These are phyloP conservation scores for Boletellus ananiceps DNA, from an alignment of 768 basidiomycete species.

Conservation along the genomic window DNA sequence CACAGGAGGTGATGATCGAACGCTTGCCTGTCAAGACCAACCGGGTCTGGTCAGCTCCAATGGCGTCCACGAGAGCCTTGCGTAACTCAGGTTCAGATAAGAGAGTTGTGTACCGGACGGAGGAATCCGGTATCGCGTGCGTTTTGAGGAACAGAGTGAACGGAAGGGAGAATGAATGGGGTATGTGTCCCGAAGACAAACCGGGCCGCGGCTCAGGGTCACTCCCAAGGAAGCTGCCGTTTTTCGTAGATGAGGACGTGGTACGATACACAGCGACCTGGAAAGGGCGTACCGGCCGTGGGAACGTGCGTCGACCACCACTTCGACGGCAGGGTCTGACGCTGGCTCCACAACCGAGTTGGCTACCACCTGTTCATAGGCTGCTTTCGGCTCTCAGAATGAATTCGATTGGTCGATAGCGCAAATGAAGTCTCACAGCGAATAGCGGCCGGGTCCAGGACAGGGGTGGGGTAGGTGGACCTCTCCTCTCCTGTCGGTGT, in stretches of 20 bases:
- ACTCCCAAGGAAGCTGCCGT: conserved; percentile 65
- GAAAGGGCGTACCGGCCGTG: conserved; percentile 57
- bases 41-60: conserved; percentile 56
- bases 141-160: conserved; percentile 68
- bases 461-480: conserved; percentile 49
- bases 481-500: conserved; percentile 22
- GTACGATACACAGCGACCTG: not conserved
- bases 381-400: conserved; percentile 36
- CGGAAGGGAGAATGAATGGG: conserved; percentile 78
- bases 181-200: conserved; percentile 89
- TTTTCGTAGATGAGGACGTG: conserved; percentile 7
- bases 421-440: conserved; percentile 36
- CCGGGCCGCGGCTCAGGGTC: conserved; percentile 88
- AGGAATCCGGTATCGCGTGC: conserved; percentile 30
- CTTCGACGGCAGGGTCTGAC: conserved; percentile 44
- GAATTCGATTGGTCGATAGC: conserved; percentile 29
- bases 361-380: conserved; percentile 73
- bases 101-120: conserved; percentile 54
- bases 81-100: conserved; percentile 55
- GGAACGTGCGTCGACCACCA: conserved; percentile 87
- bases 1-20: conserved; percentile 73
- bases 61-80: conserved; percentile 52
- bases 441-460: conserved; percentile 46
- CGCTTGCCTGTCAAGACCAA: conserved; percentile 56
- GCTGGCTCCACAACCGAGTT: conserved; percentile 55